Base-by-base conservation (phyloP, 2,329 filamentous ascomycete species). In the Ophiostoma australiae region DNA sequence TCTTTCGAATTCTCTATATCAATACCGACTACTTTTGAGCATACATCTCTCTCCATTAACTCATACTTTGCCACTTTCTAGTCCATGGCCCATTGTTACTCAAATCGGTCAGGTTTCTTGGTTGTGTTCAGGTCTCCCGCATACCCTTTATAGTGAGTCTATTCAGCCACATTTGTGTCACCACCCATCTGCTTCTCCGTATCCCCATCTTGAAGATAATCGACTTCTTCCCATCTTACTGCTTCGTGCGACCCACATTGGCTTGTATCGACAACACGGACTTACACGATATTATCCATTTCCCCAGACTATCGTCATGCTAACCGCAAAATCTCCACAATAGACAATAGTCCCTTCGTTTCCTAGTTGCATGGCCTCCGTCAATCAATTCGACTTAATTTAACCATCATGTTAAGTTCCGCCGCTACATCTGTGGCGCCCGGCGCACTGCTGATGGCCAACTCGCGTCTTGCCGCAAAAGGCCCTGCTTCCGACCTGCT, bases 341-440 rank as follows among this genome's bases (percentile, higher is more conserved):
- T 23, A 66, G 33, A 66, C 63, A 39, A 23, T 39, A 20, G 2
- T 27, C 41, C 15, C 58, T 33, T 31, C 58, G 58, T 39, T 8
- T 15, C 3, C 63, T 4, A 13, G 37, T 23, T 39, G 58, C n/a
- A 66, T 65, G 61, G 63, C n/a, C 37, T 31, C 31, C 37, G 13
- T 17, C 33, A 31, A n/a, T 58, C 44, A 41, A 13, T 35, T 41
- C 7, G 17, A n/a, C 44, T n/a, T 48, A 52, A 33, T n/a, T 58
- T 39, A 66, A 20, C 66, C 71, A 71, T 15, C 65, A 76, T 76
- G 75, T 71, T 75, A 44, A 70, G 72, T 33, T 71, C 71, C 20
- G 68, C 72, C 37, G 67, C 72, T 33, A 70, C 74, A 3, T 37
- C 71, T 39, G 23, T 72, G 5, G 33, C 73, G 23, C 72, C 73